These are phyloP conservation scores for Phaeodactylum tricornutum DNA, from an alignment of 108 stramenopile genomes.

Conservation along the genomic window DNA sequence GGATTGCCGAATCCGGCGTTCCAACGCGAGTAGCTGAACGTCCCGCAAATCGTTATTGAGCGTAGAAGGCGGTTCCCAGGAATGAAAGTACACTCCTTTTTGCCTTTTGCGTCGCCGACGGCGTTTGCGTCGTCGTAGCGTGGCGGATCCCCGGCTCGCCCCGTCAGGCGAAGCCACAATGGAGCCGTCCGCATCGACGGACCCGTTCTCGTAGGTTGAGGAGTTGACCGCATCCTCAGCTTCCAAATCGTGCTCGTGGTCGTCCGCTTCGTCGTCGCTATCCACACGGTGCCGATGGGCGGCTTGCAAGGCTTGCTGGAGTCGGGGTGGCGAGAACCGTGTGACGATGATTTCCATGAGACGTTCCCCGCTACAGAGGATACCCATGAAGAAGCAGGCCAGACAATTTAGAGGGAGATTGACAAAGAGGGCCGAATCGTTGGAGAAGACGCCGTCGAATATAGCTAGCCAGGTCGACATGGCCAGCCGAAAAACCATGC, in stretches of 20 bases:
- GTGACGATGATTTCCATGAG: slow-evolving; percentile 40
- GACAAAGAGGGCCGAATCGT: slow-evolving; percentile 56
- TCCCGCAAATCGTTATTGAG: slow-evolving; percentile 45
- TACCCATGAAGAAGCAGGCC: slow-evolving; percentile 65
- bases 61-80: slow-evolving; percentile 15
- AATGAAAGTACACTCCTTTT: not conserved
- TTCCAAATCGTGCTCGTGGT: slow-evolving; percentile 1
- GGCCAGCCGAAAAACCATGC: slow-evolving; percentile 58
- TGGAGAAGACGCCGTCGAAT: slow-evolving; percentile 48
- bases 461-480: slow-evolving; percentile 51
- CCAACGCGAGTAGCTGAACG: slow-evolving; percentile 66
- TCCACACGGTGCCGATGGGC: not conserved
- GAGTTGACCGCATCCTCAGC: slow-evolving; percentile 6
- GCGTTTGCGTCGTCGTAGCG: slow-evolving; percentile 2
- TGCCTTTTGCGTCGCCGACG: slow-evolving; percentile 4
- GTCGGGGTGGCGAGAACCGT: slow-evolving; percentile 25
- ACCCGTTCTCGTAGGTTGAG: not conserved
- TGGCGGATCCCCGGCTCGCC: not conserved
- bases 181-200: not conserved
- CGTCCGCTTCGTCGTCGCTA: not conserved
- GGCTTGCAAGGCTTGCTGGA: slow-evolving; percentile 24
- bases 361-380: slow-evolving; percentile 57
- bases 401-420: slow-evolving; percentile 71
- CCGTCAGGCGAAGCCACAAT: not conserved
- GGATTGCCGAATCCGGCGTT: slow-evolving; percentile 58